Percentiles rank a stretch among this genome's conserved stretches.
Conservation (phyloP, 1,284 basidiomycete species). For the Pisolithus thermaeus region DNA sequence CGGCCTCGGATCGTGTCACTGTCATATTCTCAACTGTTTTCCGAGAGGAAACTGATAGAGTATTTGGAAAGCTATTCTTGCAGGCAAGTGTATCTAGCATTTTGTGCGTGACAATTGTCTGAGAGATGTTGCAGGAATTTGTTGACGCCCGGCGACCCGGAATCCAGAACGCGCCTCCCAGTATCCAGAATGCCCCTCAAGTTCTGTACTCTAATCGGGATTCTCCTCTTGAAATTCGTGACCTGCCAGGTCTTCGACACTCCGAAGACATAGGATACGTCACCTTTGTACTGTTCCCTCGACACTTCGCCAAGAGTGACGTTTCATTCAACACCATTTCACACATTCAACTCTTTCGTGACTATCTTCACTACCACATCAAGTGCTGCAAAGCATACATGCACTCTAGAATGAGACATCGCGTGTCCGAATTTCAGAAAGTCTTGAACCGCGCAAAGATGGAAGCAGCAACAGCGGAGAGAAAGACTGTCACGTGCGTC, state of each 20-base stretch:
- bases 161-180: slow-evolving; percentile 47
- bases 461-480: slow-evolving; percentile 77
- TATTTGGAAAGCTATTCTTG: slow-evolving; percentile 95
- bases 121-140: slow-evolving; percentile 69
- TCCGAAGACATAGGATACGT: slow-evolving; percentile 96
- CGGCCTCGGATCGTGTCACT: slow-evolving; percentile 92
- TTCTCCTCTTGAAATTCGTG: slow-evolving; percentile 92
- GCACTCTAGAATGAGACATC: slow-evolving; percentile 95
- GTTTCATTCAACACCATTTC: slow-evolving; percentile 84
- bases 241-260: slow-evolving; percentile 74
- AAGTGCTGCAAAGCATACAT: slow-evolving; percentile 99
- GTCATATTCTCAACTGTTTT: slow-evolving; percentile 98
- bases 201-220: slow-evolving; percentile 96
- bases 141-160: slow-evolving; percentile 82
- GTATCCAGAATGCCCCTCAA: slow-evolving; percentile 95
- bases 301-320: slow-evolving; percentile 82
- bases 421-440: slow-evolving; percentile 97
- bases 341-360: slow-evolving; percentile 94
- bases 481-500: slow-evolving; percentile 87
- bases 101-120: background rate
- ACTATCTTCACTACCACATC: slow-evolving; percentile 99
- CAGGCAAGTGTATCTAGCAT: slow-evolving; percentile 54
- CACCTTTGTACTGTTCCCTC: slow-evolving; percentile 97
- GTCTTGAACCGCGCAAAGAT: slow-evolving; percentile 97
- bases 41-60: slow-evolving; percentile 95